Evolutionary conservation across 306 rosid genomes (phyloP).

Genomic region (Cucurbita ficifolia): DNA sequence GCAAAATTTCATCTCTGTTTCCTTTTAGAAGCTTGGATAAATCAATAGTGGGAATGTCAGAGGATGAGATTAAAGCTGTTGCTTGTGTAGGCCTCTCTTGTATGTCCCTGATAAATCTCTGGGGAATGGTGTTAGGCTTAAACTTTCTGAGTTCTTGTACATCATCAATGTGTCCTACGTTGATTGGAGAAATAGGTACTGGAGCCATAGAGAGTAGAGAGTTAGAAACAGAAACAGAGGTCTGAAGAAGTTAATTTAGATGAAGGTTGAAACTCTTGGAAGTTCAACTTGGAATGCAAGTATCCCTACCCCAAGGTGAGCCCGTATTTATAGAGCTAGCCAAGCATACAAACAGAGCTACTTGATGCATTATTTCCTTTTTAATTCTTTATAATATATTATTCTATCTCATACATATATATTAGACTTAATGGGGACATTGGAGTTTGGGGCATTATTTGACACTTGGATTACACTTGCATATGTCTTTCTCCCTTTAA

Average conservation of each 20-base stretch:
- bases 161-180: constrained; percentile 79
- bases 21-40: constrained; percentile 46
- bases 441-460: background rate
- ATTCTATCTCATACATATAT: background rate
- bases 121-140: constrained; percentile 52
- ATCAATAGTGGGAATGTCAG: constrained; percentile 60
- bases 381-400: background rate
- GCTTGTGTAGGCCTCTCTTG: constrained; percentile 52
- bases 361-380: background rate
- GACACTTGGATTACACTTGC: background rate
- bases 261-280: background rate
- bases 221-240: constrained; percentile 8
- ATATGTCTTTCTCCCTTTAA: background rate
- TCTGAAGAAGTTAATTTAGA: background rate
- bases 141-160: constrained; percentile 79
- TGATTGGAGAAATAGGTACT: constrained; percentile 29
- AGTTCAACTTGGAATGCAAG: background rate
- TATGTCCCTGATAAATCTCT: constrained; percentile 70
- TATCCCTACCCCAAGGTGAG: background rate
- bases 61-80: constrained; percentile 13
- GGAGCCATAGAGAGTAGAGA: constrained; percentile 51
- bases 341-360: background rate
- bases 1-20: constrained; percentile 33
- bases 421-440: background rate
- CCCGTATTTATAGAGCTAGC: background rate